A percentile compares a stretch with the other conserved stretches of the same genome.
phyloP scores from a whole-genome alignment of 768 basidiomycete species.

The Lactarius pseudohatsudake region DNA sequence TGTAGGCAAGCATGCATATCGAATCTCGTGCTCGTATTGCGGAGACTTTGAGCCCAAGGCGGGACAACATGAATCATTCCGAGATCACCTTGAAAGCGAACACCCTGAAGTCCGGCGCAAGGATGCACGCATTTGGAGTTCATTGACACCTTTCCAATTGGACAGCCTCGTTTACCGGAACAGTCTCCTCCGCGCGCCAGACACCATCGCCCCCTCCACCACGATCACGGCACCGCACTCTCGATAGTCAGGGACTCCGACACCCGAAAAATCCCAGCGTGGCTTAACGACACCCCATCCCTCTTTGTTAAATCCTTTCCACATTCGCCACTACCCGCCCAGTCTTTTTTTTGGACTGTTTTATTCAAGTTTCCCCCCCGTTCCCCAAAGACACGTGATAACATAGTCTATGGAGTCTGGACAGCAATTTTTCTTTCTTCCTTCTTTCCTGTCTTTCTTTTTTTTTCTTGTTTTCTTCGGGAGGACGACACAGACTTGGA shows the following conservation, averaged over 20 bases:
- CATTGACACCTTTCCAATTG: neutral
- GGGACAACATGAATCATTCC: neutral
- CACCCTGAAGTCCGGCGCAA: neutral
- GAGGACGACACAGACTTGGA: too few species aligned
- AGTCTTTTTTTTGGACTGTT: too few species aligned
- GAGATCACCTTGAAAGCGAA: neutral
- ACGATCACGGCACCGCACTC: neutral
- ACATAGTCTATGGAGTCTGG: too few species aligned
- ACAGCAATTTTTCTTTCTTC: too few species aligned
- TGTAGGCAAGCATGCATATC: neutral
- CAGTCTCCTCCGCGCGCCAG: neutral
- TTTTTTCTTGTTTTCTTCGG: too few species aligned
- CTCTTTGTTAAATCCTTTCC: too few species aligned
- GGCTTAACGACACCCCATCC: too few species aligned
- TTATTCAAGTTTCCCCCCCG: too few species aligned
- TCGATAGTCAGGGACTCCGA: neutral
- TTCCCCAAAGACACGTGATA: too few species aligned
- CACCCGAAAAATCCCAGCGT: neutral
- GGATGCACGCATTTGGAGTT: neutral
- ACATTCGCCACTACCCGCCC: too few species aligned
- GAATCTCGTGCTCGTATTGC: neutral
- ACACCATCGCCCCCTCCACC: neutral
- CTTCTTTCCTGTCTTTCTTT: too few species aligned
- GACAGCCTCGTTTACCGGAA: neutral
- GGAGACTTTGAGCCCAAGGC: neutral